A percentile compares a stretch with the other conserved stretches of the same genome.
Evolutionary conservation across 208 protist genomes (phyloP).

Genomic region (Trichomonas vaginalis): DNA sequence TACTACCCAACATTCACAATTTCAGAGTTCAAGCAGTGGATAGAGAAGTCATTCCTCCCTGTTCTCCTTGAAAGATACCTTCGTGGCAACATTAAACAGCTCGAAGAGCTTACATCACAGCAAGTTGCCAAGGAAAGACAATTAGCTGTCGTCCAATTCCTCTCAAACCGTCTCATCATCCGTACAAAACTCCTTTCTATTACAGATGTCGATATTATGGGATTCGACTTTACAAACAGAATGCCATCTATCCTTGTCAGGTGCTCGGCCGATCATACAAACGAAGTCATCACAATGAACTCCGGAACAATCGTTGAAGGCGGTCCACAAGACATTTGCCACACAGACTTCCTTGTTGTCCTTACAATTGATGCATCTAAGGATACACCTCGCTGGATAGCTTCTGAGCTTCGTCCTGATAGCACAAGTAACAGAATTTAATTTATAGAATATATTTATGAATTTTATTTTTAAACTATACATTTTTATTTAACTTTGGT

Average conservation of each 20-base stretch:
- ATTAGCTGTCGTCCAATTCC: neutral
- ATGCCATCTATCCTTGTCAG: neutral
- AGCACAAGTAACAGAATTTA: neutral
- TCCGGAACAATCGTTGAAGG: neutral
- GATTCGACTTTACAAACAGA: neutral
- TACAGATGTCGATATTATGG: neutral
- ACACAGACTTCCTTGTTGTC: neutral
- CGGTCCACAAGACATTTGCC: neutral
- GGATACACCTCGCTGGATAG: neutral
- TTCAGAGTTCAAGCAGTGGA: neutral
- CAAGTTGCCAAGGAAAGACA: neutral
- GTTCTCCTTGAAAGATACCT: neutral
- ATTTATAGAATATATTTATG: too few relatives aligned
- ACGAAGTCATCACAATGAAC: neutral
- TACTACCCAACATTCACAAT: neutral
- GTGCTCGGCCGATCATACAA: neutral
- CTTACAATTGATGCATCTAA: neutral
- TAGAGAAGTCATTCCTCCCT: neutral
- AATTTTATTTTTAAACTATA: too few relatives aligned
- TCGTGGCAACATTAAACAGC: neutral
- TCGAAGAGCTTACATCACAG: neutral
- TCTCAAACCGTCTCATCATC: neutral
- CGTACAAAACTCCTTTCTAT: neutral
- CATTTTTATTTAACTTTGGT: too few relatives aligned
- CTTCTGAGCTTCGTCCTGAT: neutral